Conservation (phyloP, 345 rosid species). For the Moricandia moricandioides region DNA sequence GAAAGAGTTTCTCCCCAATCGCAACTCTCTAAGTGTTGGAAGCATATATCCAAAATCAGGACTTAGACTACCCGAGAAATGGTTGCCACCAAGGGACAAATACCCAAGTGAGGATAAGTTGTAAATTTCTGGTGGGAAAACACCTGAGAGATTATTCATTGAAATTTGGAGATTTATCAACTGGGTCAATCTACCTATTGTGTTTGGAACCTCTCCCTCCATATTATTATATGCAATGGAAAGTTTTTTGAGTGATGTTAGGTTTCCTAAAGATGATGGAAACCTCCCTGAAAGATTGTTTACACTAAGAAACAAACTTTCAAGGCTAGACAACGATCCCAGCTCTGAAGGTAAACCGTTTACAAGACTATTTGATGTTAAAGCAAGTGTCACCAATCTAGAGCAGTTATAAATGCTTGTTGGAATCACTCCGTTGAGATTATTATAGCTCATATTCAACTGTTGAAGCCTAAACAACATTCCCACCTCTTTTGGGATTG, state of each 20-base stretch:
- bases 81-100: not conserved
- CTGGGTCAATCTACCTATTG: not conserved
- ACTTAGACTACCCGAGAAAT: not conserved
- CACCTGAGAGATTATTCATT: not conserved
- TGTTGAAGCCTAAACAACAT: not conserved
- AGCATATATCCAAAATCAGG: not conserved
- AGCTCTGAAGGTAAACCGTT: not conserved
- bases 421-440: not conserved
- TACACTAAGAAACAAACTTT: not conserved
- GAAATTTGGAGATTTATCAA: not conserved
- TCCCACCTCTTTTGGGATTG: conserved; percentile 20
- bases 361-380: not conserved
- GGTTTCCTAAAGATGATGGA: not conserved
- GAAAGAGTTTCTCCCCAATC: not conserved
- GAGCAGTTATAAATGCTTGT: not conserved
- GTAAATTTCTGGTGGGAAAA: not conserved
- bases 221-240: not conserved
- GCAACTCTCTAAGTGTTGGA: not conserved
- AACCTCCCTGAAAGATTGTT: not conserved
- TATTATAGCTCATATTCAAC: not conserved
- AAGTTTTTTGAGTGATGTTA: not conserved
- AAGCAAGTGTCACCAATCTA: not conserved
- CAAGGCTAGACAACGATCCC: not conserved
- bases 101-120: not conserved
- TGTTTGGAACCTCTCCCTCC: not conserved